phyloP scores from a whole-genome alignment of 768 basidiomycete species.

The Hortiboletus flavorubellus region DNA sequence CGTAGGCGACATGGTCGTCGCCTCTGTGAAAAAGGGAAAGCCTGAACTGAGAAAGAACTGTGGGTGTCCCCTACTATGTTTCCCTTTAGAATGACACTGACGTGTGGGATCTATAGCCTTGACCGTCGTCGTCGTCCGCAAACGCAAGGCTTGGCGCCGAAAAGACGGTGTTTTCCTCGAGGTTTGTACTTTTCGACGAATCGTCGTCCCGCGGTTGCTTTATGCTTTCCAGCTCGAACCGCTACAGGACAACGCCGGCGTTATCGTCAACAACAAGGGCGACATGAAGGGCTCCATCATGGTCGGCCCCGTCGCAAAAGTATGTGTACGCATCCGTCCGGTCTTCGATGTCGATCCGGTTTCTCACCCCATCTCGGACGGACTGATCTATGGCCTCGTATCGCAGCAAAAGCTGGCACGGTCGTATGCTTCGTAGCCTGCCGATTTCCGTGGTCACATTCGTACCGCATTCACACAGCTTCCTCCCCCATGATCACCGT shows the following conservation, averaged over 20 bases:
- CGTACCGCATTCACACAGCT: not conserved
- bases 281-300: slow-evolving; percentile 99
- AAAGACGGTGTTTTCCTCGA: slow-evolving; percentile 98
- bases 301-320: slow-evolving; percentile 97
- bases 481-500: slow-evolving; percentile 5
- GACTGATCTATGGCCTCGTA: slow-evolving; percentile 99
- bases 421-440: slow-evolving; percentile 68
- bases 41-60: slow-evolving; percentile 99
- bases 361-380: slow-evolving; percentile 28
- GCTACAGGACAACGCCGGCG: slow-evolving; percentile 85
- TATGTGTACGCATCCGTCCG: slow-evolving; percentile 70
- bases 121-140: slow-evolving; percentile 95
- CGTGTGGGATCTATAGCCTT: slow-evolving; percentile 57
- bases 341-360: not conserved
- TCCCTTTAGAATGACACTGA: slow-evolving; percentile 3
- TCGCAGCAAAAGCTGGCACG: slow-evolving; percentile 97
- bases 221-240: not conserved
- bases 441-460: slow-evolving; percentile 13
- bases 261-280: slow-evolving; percentile 97
- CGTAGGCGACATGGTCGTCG: slow-evolving; percentile 94
- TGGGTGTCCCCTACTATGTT: slow-evolving; percentile 40
- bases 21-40: slow-evolving; percentile 99
- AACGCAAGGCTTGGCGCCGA: slow-evolving; percentile 98
- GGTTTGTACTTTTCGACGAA: slow-evolving; percentile 37
- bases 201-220: not conserved